phyloP scores from a whole-genome alignment of 164 flowering plant genomes.

The Vitis riparia region DNA sequence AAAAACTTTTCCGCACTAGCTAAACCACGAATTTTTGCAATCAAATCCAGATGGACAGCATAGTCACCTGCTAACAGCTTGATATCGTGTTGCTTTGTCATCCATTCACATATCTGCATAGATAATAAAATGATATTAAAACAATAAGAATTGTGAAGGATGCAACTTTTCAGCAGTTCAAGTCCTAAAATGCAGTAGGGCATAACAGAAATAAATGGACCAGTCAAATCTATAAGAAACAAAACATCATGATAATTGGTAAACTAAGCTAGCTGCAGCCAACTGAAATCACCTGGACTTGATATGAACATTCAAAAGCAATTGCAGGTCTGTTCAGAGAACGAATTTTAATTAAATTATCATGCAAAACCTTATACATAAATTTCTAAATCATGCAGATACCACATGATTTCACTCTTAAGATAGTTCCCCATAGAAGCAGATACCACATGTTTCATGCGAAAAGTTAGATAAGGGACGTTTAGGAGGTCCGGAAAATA shows the following conservation, averaged over 20 bases:
- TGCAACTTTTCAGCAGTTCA: background rate
- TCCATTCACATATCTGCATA: slow-evolving; percentile 94
- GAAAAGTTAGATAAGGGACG: too few species aligned
- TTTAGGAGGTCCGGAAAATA: too few species aligned
- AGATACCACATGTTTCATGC: too few species aligned
- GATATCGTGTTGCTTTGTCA: slow-evolving; percentile 65
- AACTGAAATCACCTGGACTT: background rate
- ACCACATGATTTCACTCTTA: too few species aligned
- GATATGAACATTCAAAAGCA: too few species aligned
- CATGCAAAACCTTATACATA: too few species aligned
- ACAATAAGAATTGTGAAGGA: background rate
- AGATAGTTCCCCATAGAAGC: too few species aligned
- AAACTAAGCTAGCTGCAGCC: background rate
- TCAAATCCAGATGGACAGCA: slow-evolving; percentile 92
- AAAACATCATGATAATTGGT: background rate
- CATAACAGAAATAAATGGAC: background rate
- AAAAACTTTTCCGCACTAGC: slow-evolving; percentile 88
- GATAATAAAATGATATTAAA: background rate
- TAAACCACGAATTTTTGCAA: slow-evolving; percentile 78
- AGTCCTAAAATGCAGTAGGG: background rate
- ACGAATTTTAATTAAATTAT: too few species aligned
- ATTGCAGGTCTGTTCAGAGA: too few species aligned
- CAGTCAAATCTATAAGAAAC: background rate
- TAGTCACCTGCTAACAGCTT: slow-evolving; percentile 79
- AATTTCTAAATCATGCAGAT: too few species aligned